phyloP scores from a whole-genome alignment of 257 asterid genomes.

The Rauvolfia tetraphylla region DNA sequence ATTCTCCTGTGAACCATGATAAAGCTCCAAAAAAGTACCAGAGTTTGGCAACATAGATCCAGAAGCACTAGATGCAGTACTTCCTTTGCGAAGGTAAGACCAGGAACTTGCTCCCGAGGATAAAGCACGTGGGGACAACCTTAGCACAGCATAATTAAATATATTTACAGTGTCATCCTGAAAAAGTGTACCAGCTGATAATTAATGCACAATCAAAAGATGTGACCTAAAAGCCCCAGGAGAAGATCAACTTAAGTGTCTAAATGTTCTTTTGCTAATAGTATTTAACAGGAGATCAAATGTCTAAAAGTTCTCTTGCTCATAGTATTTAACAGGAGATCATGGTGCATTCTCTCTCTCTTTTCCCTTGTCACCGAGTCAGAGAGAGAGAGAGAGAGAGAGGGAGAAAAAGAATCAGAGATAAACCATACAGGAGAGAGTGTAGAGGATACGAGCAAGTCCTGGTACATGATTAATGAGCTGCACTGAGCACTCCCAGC shows the following conservation, averaged over 20 bases:
- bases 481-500: slow-evolving; percentile 54
- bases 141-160: slow-evolving; percentile 78
- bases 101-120: slow-evolving; percentile 71
- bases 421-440: slow-evolving; percentile 79
- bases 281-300: background rate
- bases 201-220: background rate
- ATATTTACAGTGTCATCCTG: slow-evolving; percentile 81
- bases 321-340: background rate
- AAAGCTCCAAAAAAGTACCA: slow-evolving; percentile 40
- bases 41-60: slow-evolving; percentile 49
- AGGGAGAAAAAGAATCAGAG: slow-evolving; percentile 11
- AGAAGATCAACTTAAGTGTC: background rate
- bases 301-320: background rate
- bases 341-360: background rate
- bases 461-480: slow-evolving; percentile 91
- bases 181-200: slow-evolving; percentile 5
- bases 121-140: slow-evolving; percentile 85
- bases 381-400: slow-evolving; percentile 3
- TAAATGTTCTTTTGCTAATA: background rate
- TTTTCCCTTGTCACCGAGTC: background rate
- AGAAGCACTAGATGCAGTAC: slow-evolving; percentile 32
- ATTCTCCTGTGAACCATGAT: slow-evolving; percentile 48
- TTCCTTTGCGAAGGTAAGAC: slow-evolving; percentile 62
- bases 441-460: slow-evolving; percentile 83
- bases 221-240: background rate